Evolutionary conservation across 2,329 filamentous ascomycete species (phyloP).

Genomic region (Trichoderma asperellum): DNA sequence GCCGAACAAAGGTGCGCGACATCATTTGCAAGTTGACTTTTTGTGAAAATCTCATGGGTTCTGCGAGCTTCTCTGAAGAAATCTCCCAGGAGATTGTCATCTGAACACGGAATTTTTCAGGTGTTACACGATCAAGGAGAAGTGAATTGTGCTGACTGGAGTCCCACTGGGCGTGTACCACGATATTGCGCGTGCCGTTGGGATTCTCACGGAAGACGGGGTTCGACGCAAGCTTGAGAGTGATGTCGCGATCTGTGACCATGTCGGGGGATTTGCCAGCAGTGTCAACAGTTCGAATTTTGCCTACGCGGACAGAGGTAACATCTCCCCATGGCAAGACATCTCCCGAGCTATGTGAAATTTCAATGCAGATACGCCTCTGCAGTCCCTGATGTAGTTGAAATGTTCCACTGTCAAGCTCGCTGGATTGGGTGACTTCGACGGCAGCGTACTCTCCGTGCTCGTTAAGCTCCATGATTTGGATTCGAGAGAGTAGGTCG

Average conservation of each 20-base stretch:
- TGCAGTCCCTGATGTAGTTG: slow-evolving; percentile 96
- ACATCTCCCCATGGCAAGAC: slow-evolving; percentile 88
- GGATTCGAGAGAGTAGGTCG: slow-evolving; percentile 84
- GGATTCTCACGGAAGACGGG: slow-evolving; percentile 83
- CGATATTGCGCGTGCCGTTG: slow-evolving; percentile 87
- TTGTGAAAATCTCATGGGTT: slow-evolving; percentile 84
- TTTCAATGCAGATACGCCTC: slow-evolving; percentile 79
- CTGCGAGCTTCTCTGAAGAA: slow-evolving; percentile 77
- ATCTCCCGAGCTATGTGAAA: slow-evolving; percentile 91
- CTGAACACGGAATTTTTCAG: slow-evolving; percentile 91
- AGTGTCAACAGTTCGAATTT: slow-evolving; percentile 80
- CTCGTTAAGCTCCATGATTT: slow-evolving; percentile 90
- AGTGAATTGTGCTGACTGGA: slow-evolving; percentile 89
- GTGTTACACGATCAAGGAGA: slow-evolving; percentile 89
- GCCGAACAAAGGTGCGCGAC: slow-evolving; percentile 80
- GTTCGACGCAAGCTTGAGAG: slow-evolving; percentile 74
- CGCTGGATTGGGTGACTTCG: slow-evolving; percentile 84
- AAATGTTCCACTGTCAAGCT: slow-evolving; percentile 85
- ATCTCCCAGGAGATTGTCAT: slow-evolving; percentile 88
- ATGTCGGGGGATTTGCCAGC: slow-evolving; percentile 84
- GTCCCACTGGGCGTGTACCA: slow-evolving; percentile 92
- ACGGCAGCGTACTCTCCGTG: slow-evolving; percentile 89
- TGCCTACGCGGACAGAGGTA: slow-evolving; percentile 74
- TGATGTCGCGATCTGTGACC: slow-evolving; percentile 72
- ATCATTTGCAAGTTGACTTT: slow-evolving; percentile 83